Evolutionary conservation across 257 asterid species (phyloP).

Genomic region (Henckelia pumila): DNA sequence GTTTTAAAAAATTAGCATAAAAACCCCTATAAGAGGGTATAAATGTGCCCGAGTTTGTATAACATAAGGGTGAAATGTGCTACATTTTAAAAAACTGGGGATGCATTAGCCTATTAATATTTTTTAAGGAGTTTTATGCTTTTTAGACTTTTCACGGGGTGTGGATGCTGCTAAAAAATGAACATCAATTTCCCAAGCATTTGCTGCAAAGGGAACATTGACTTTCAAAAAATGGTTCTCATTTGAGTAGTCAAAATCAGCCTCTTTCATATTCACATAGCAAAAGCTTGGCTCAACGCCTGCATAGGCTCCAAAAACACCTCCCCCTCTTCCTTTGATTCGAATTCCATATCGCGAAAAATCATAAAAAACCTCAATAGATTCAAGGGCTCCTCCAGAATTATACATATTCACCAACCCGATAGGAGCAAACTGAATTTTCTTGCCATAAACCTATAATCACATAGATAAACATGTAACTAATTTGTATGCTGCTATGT

Average conservation of each 20-base stretch:
- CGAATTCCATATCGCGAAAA: conserved; percentile 21
- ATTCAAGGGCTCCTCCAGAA: conserved; percentile 50
- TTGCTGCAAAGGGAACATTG: conserved; percentile 37
- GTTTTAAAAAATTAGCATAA: no score
- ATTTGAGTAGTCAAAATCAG: conserved; percentile 28
- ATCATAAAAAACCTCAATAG: conserved; percentile 29
- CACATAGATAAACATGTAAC: conserved; percentile 11
- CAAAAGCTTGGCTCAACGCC: conserved; percentile 40
- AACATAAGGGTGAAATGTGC: no score
- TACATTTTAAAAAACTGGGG: no score
- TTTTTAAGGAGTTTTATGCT: no score
- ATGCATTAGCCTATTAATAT: no score
- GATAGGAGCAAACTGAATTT: conserved; percentile 42
- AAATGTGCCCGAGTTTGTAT: no score
- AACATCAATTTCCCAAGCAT: conserved; percentile 46
- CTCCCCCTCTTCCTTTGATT: conserved; percentile 50
- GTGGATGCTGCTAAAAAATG: no score
- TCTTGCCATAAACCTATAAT: conserved; percentile 36
- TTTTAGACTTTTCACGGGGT: no score
- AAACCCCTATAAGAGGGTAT: no score
- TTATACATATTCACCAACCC: conserved; percentile 62
- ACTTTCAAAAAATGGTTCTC: conserved; percentile 38
- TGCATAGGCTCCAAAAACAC: conserved; percentile 50
- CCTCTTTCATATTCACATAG: conserved; percentile 34
- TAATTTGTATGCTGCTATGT: not conserved